Evolutionary conservation across 2,329 filamentous ascomycete species (phyloP), one percentile per base, ranked within the genome.

Genomic region (Metarhizium guizhouense): DNA sequence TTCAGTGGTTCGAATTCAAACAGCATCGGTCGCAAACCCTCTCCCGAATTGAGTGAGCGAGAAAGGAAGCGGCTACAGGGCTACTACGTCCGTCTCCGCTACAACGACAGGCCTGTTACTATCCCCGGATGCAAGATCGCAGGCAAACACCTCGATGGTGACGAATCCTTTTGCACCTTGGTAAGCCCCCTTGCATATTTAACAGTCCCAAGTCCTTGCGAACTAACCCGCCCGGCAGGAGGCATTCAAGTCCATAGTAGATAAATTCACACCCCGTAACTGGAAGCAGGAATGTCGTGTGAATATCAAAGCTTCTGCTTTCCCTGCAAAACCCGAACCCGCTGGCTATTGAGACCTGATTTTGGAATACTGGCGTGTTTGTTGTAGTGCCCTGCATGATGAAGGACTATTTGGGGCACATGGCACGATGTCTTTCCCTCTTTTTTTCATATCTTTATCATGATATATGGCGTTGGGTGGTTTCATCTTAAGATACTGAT

Each of bases 221-320:
- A 53, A 58, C 54, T 51, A 13, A 48, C 13, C 51, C 48, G 32
- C 38, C 3, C 20, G 16, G 54, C 58, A 89, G 85, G 83, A 87
- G 56, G 90, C 93, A 0, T 99, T 99, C 78, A 97, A 97, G 72
- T 76, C 83, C 53, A 89, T 96, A 55, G 90, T 94, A 2, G 93
- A 97, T 72, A 90, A 90, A 65, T 95, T 88, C 67, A 94, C 90
- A 1, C 94, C 94, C 0, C 75, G 75, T 57, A 81, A 91, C 68
- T 97, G 92, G 93, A 80, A 73, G 60, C 66, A 73, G 25, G 71
- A 82, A 58, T 84, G 81, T 62, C 72, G 71, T n/a, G 61, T 67
- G 49, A 77, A 79, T 58, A 60, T 73, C 18, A 68, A 70, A 29
- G 69, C 65, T 8, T 71, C 79, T 0, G 69, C 72, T 2, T 74